Base-by-base conservation (phyloP, 257 asterid genomes). In the Jacaranda copaia region DNA sequence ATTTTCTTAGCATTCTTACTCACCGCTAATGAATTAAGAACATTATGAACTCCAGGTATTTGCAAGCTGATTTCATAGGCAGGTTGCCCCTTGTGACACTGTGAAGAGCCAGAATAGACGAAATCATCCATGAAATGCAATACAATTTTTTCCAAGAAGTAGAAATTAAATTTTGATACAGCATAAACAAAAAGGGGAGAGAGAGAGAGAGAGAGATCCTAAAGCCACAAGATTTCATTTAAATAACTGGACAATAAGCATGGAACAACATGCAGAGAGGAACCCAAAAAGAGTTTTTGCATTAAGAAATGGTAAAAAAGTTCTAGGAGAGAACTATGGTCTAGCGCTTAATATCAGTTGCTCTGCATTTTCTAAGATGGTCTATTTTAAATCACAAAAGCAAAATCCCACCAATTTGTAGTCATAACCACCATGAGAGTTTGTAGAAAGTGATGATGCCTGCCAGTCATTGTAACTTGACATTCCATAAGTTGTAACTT, bases 1-100 rank as follows among this genome's bases (percentile, higher is more conserved):
- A 53, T 25, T 64, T 32, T 56, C 59, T 59, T 56, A 16, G 74
- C 45, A 52, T 43, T 71, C 49, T 49, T 42, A 75, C 89, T 82
- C 46, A 85, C 87, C 46, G 85, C 87, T 75, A 85, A 80, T 63
- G 85, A 85, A 75, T 85, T 82, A 67, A 82, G 83, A 70, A 80
- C 83, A 77, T 85, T 85, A 59, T 85, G 81, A 42, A 65, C 80
- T 77, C 89, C 89, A 8, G 89, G 85, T 67, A 85, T 18, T 16
- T 62, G 80, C 68, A 85, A 79, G 77, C 81, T 82, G 81, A 85
- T 77, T 39, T 85, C 81, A 8, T 49, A 62, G 74, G 80, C 64
- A 63, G 61, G 79, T 55, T 42, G 72, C 68, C 85, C 85, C 60
- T 61, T 85, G 73, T 82, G 78, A 72, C 61, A 46, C 85, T 82